Base-by-base conservation (phyloP, 2,329 filamentous ascomycete genomes). In the Verticillium tricorpus region DNA sequence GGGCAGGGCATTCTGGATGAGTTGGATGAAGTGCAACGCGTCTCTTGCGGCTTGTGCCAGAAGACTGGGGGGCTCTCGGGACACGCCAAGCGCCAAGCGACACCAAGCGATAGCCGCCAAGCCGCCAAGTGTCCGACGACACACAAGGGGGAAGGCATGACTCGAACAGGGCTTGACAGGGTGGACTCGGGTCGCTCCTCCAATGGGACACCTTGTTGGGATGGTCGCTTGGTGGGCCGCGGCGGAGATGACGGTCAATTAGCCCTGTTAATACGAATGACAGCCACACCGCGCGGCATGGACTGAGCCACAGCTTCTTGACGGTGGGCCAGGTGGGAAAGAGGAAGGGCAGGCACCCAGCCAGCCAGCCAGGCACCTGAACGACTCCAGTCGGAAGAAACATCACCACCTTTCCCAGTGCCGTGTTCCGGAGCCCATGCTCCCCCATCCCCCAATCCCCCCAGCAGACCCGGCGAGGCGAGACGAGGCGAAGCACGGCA, bases 81-180 rank as follows among this genome's bases (percentile, higher is more conserved):
- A 50, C 37, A 58, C 22, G 57, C 57, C 57, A 58, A 58, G 57
- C 22, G 57, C 57, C 25, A 35, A 37, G 56, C 34, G 56, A 19
- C 55, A 22, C 40, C 40, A 50, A 50, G 40, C 19, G 40, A 50
- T 4, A 50, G 40, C 5, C 40, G 40, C n/a, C 40, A 50, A 28
- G 56, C 17, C 22, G 56, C 56, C 56, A 58, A 58, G 56, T 31
- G 56, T 40, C 56, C 40, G 34, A n/a, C 34, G 19, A 25, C n/a
- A 7, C 40, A 37, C 37, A 14, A 37, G 56, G 37, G 56, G 34
- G 22, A 17, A 9, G 32, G 22, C 35, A 58, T 58, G 37, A 58
- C 37, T 45, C 37, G 39, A 19, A 40, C 37, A 39, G 34, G 28
- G 56, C 22, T 25, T 40, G 34, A 50, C 40, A 50, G 40, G 40